Evolutionary conservation across 495 filamentous ascomycete genomes (phyloP).

Genomic region (Penicillium paxilli): DNA sequence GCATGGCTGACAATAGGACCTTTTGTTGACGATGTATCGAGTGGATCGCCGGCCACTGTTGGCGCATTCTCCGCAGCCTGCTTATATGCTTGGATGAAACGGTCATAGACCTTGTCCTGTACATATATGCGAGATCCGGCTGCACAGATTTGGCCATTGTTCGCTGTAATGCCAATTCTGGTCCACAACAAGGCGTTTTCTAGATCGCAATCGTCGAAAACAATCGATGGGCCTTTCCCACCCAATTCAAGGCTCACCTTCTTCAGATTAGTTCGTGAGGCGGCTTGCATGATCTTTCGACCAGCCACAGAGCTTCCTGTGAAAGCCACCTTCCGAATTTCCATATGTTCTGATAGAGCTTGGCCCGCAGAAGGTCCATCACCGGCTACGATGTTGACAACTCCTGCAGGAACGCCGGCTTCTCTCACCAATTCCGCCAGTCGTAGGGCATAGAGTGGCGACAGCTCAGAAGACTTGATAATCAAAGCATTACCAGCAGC

Average conservation of each 20-base stretch:
- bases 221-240: slow-evolving; percentile 44
- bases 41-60: slow-evolving; percentile 70
- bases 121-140: slow-evolving; percentile 54
- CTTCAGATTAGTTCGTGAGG: slow-evolving; percentile 51
- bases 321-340: slow-evolving; percentile 71
- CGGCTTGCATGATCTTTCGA: slow-evolving; percentile 26
- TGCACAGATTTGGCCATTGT: slow-evolving; percentile 57
- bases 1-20: slow-evolving; percentile 79
- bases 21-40: slow-evolving; percentile 68
- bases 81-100: slow-evolving; percentile 41
- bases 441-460: slow-evolving; percentile 86
- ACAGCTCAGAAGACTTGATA: slow-evolving; percentile 88
- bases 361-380: slow-evolving; percentile 75
- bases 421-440: slow-evolving; percentile 77
- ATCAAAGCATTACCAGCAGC: slow-evolving; percentile 66
- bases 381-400: slow-evolving; percentile 85
- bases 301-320: slow-evolving; percentile 26
- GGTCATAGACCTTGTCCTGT: slow-evolving; percentile 54
- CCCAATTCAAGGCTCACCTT: slow-evolving; percentile 46
- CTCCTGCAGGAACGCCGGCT: slow-evolving; percentile 84
- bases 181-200: slow-evolving; percentile 41
- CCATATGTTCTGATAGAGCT: slow-evolving; percentile 71
- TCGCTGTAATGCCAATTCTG: slow-evolving; percentile 43
- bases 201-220: slow-evolving; percentile 47
- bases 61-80: slow-evolving; percentile 6